Conservation (phyloP, 164 flowering plant genomes). For the Stephania yunnanensis region DNA sequence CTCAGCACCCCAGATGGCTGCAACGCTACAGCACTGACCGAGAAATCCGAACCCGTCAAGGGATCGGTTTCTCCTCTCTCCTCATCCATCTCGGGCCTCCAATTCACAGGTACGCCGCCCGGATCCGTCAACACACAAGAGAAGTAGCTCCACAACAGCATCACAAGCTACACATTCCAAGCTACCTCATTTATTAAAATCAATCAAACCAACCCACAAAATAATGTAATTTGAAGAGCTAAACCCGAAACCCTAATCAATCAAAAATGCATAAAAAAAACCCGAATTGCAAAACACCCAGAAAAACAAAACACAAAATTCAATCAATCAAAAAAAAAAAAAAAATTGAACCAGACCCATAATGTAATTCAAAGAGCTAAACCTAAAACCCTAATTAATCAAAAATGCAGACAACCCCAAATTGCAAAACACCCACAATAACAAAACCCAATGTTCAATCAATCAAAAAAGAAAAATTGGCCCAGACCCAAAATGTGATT, state of each 20-base stretch:
- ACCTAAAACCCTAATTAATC: background rate
- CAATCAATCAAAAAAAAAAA: too few relatives aligned
- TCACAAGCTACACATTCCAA: conserved; percentile 60
- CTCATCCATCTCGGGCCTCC: conserved; percentile 81
- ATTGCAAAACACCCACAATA: background rate
- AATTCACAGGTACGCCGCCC: conserved; percentile 83
- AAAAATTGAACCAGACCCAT: background rate
- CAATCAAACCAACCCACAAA: background rate
- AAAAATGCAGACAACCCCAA: background rate
- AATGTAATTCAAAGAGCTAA: background rate
- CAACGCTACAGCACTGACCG: background rate
- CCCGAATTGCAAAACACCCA: background rate
- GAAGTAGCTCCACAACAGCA: conserved; percentile 96
- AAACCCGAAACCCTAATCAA: background rate
- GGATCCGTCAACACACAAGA: conserved; percentile 95
- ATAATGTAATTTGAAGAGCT: background rate
- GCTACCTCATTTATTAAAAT: background rate
- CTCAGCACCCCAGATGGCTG: conserved; percentile 14
- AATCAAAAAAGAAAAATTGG: background rate
- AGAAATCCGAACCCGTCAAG: conserved; percentile 50
- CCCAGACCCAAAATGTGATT: background rate
- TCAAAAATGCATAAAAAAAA: background rate
- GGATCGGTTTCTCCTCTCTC: conserved; percentile 83
- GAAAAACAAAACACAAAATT: background rate
- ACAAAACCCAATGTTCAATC: background rate